These are phyloP conservation scores for Clavispora fructus DNA, from an alignment of 805 yeast species.

Conservation along the genomic window DNA sequence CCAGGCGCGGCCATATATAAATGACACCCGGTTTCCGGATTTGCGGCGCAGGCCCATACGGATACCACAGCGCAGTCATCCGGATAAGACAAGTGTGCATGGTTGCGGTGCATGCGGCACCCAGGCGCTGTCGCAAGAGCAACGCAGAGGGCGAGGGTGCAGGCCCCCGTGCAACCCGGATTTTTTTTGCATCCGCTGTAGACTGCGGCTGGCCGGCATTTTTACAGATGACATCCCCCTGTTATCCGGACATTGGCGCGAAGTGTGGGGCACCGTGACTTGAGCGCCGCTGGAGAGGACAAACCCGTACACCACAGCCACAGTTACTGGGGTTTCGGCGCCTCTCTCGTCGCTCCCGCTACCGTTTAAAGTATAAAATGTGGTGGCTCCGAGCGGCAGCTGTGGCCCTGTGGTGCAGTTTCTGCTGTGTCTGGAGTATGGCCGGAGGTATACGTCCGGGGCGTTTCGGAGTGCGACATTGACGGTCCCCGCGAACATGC, in stretches of 20 bases:
- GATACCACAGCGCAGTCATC: not conserved
- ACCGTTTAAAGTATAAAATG: no score
- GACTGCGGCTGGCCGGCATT: not conserved
- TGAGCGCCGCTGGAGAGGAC: not conserved
- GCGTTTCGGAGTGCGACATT: not conserved
- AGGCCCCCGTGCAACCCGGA: not conserved
- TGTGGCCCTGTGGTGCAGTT: no score
- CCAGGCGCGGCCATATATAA: no score
- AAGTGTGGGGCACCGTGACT: not conserved
- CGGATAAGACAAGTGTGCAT: not conserved
- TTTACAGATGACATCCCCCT: not conserved
- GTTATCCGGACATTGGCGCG: not conserved
- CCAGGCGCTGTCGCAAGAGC: not conserved
- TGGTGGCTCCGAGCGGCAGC: no score
- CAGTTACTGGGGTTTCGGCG: no score
- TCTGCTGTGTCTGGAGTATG: no score
- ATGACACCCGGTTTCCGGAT: not conserved
- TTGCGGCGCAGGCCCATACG: not conserved
- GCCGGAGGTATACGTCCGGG: not conserved
- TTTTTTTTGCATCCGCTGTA: not conserved
- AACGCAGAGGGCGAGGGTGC: not conserved
- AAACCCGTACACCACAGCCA: not conserved
- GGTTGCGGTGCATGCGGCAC: not conserved
- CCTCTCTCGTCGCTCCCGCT: no score
- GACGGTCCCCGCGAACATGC: not conserved